Base-by-base conservation (phyloP, 768 basidiomycete genomes). In the Hemileccinum impolitum region DNA sequence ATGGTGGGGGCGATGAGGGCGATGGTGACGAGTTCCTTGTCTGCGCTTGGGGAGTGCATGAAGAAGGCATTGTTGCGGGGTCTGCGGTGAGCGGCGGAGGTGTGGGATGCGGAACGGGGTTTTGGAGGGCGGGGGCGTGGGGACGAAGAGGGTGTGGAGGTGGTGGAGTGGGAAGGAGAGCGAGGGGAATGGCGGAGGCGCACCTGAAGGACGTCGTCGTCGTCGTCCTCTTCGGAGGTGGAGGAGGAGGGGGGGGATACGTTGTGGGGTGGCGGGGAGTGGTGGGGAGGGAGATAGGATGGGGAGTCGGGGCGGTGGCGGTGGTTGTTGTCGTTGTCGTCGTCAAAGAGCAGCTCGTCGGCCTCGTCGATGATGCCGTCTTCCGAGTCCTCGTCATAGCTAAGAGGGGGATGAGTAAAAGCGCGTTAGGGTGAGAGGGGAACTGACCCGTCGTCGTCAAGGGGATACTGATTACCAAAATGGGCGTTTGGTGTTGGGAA, bases 1-100 rank as follows among this genome's bases (percentile, higher is more conserved):
- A 90, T 78, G 5, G 96, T 94, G 5, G 86, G 86, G 0, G 85
- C 82, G 39, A 88, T 85, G 32, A 82, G 76, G 12, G 84, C 83
- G 47, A 87, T 88, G 10, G 86, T 87, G 54, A 85, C 69, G 25
- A 80, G 77, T 35, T 85, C 82, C 26, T 75, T 66, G 48, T 76
- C 71, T 36, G 65, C 45, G 43, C 67, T 69, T 38, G 35, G 48
- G 5, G 65, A 65, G 11, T 52, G 60, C 65, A 61, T 39, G 64
- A 64, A 8, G 81, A 80, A 26, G 70, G 75, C 15, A 70, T 77
- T 53, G 76, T 78, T 18, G 70, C 76, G 38, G 62, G 61, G 58
- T 18, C 32, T 43, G 50, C 57, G 48, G 48, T 65, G 43, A 50
- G 56, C 6, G 11, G 17, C 3, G 10, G 40, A 2, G 0, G 38